Base-by-base conservation (phyloP, 2,329 filamentous ascomycete genomes). In the Xylaria sp. region DNA sequence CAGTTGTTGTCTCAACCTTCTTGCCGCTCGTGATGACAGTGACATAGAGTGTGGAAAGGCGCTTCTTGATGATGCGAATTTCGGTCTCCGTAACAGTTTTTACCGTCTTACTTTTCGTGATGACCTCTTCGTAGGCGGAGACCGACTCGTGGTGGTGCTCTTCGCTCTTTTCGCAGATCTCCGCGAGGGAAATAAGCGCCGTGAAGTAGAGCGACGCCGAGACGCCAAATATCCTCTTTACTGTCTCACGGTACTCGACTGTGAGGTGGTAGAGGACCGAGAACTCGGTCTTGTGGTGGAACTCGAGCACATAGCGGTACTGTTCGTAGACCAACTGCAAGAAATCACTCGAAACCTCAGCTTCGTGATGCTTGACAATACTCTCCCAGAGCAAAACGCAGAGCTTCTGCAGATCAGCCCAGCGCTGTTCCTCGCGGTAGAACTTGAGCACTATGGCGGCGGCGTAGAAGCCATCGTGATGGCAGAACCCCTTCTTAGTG, bases 371-470 rank as follows among this genome's bases (percentile, higher is more conserved):
- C 41, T 77, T 69, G 16, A 77, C 65, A 40, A 78, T 70, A 0
- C 73, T 76, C 41, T 76, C 73, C 79, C 78, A 82, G 7, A 81
- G 63, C 16, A 73, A 68, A 2, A 66, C 68, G 50, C 78, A 79
- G 9, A 81, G 69, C 8, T 73, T 69, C 24, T 78, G 72, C 1
- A 80, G 76, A 49, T 77, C 71, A 5, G 70, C 66, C 76, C 75
- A 80, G 49, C 75, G 71, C 56, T 71, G 63, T 39, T 75, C 70
- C 7, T 73, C 66, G 50, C 79, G 71, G 56, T 80, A 81, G 44
- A 79, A 69, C 7, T 67, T 66, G 22, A 75, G 69, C 2, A 82
- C 71, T 16, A 74, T 71, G 7, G 77, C 58, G 0, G 78, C 74
- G 4, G 79, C 79, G 44, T 76, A 68, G 19, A 81, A 73, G 0